These are phyloP conservation scores for Beauveria asiatica DNA, from an alignment of 2,329 filamentous ascomycete species.

Conservation along the genomic window DNA sequence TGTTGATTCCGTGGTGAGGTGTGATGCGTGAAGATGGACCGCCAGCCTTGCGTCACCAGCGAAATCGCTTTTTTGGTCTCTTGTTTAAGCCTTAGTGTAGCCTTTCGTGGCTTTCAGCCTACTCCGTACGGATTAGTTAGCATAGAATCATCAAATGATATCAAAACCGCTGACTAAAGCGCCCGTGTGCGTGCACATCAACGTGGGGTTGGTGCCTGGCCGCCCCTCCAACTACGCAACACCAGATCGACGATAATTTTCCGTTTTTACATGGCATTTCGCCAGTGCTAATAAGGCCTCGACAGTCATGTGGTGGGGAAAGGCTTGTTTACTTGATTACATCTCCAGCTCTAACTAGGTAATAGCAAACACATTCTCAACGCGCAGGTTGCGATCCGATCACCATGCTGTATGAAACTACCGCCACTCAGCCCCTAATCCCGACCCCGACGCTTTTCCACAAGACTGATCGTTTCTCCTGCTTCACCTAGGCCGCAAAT, in stretches of 20 bases:
- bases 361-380: constrained; percentile 94
- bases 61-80: too few relatives aligned
- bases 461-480: not conserved
- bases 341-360: constrained; percentile 6
- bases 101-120: too few relatives aligned
- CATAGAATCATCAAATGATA: too few relatives aligned
- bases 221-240: constrained; percentile 1
- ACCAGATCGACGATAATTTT: not conserved
- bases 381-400: constrained; percentile 92
- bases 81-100: too few relatives aligned
- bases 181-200: not conserved
- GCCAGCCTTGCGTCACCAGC: not conserved
- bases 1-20: not conserved
- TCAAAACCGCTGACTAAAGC: constrained; percentile 1
- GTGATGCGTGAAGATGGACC: not conserved
- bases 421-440: not conserved
- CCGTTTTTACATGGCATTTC: not conserved
- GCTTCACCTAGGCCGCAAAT: constrained; percentile 63
- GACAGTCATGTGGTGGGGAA: constrained; percentile 29
- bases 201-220: not conserved
- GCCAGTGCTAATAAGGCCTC: not conserved
- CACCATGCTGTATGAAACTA: constrained; percentile 72
- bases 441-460: constrained; percentile 8
- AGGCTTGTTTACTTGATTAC: not conserved
- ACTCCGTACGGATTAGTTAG: too few relatives aligned